A percentile compares a stretch with the other conserved stretches of the same genome.
Evolutionary conservation across 495 filamentous ascomycete genomes (phyloP).

Genomic region (Tuber melanosporum): DNA sequence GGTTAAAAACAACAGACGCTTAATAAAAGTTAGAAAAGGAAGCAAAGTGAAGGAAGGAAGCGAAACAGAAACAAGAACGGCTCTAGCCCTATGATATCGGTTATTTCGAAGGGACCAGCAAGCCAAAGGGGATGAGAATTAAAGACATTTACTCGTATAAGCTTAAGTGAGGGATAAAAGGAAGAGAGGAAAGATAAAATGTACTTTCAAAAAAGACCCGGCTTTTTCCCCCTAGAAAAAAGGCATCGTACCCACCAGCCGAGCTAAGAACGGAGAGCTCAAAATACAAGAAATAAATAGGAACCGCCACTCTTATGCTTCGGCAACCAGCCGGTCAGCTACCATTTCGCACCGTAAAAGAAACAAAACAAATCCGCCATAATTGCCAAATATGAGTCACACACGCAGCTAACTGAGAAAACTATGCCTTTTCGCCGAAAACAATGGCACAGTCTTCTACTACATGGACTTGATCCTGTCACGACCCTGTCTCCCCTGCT

Average conservation of each 20-base stretch:
- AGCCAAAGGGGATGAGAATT: constrained; percentile 2
- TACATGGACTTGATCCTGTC: constrained; percentile 8
- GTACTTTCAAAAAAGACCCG: constrained; percentile 1
- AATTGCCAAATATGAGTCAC: background rate
- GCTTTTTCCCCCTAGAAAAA: background rate
- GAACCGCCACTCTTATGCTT: background rate
- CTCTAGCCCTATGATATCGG: background rate
- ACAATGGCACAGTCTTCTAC: background rate
- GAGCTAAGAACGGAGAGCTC: background rate
- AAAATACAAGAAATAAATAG: background rate
- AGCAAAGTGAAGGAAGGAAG: background rate
- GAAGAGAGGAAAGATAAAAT: background rate
- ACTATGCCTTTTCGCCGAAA: background rate
- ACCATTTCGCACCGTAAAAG: background rate
- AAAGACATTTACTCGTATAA: constrained; percentile 1
- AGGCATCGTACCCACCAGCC: background rate
- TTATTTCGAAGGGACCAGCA: background rate
- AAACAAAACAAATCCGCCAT: background rate
- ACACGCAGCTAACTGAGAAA: background rate
- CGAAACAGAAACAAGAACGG: background rate
- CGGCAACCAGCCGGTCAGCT: background rate
- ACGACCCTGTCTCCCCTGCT: constrained; percentile 10
- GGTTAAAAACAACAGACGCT: background rate
- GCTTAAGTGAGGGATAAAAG: background rate
- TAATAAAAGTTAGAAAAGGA: background rate